Conservation (phyloP, 148 eudicot genomes). For the Rheum nobile region DNA sequence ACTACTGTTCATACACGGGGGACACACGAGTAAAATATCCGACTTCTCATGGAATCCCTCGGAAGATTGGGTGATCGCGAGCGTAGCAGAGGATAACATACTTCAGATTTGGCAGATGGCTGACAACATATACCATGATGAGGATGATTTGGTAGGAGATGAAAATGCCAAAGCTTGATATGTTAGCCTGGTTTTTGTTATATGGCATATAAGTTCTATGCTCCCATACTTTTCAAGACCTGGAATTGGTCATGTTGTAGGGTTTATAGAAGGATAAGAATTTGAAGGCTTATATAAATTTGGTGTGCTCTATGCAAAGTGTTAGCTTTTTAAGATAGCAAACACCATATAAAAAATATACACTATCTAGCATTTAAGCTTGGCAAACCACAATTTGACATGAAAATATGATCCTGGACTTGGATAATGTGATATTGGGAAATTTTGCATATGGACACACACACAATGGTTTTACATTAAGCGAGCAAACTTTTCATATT, state of each 20-base stretch:
- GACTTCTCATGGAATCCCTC: slow-evolving; percentile 95
- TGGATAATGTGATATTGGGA: no score
- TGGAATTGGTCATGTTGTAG: neutral
- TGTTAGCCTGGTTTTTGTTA: neutral
- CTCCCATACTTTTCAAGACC: neutral
- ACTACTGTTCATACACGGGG: slow-evolving; percentile 83
- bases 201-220: neutral
- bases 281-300: neutral
- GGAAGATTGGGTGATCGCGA: slow-evolving; percentile 86
- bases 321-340: neutral
- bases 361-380: no score
- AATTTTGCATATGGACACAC: no score
- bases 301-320: neutral
- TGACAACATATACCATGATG: slow-evolving; percentile 77
- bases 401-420: no score
- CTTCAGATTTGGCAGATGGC: slow-evolving; percentile 98
- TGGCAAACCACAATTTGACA: no score
- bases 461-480: no score
- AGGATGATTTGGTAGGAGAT: slow-evolving; percentile 52
- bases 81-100: slow-evolving; percentile 84
- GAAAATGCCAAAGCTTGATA: slow-evolving; percentile 26
- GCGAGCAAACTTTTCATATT: no score
- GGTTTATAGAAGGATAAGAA: neutral
- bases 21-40: slow-evolving; percentile 83
- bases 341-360: no score